Evolutionary conservation across 345 rosid genomes (phyloP).

Genomic region (Arabis alpina): DNA sequence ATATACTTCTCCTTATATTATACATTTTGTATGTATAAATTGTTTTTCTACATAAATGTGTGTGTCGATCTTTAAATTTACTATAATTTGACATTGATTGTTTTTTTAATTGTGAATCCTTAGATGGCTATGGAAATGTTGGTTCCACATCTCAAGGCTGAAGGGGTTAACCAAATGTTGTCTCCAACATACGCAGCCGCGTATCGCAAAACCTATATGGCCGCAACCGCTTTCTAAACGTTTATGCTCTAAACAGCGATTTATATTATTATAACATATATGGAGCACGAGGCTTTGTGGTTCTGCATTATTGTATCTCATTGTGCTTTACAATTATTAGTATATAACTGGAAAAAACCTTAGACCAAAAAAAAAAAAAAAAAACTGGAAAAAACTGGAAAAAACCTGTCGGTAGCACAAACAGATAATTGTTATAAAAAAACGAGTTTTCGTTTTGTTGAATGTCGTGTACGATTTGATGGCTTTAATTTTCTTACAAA

Average conservation of each 20-base stretch:
- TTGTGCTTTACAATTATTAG: neutral
- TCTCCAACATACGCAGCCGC: slow-evolving; percentile 43
- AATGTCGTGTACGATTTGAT: neutral
- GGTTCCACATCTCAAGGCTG: slow-evolving; percentile 49
- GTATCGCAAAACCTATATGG: slow-evolving; percentile 38
- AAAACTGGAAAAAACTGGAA: too few relatives aligned
- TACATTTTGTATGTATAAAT: neutral
- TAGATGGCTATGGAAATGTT: slow-evolving; percentile 50
- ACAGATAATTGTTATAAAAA: neutral
- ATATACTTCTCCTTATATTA: neutral
- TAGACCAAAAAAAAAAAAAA: too few relatives aligned
- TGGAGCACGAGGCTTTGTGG: slow-evolving; percentile 6
- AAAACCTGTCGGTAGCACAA: neutral
- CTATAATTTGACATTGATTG: neutral
- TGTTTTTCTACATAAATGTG: neutral
- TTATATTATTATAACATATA: neutral
- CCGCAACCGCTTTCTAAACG: slow-evolving; percentile 27
- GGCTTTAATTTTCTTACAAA: neutral
- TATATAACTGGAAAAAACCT: neutral
- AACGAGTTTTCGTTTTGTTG: neutral
- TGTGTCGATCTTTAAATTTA: neutral
- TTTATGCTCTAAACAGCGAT: neutral
- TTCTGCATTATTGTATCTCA: slow-evolving; percentile 8
- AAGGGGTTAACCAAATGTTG: slow-evolving; percentile 56
- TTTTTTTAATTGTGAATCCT: neutral